A percentile compares a stretch with the other conserved stretches of the same genome.
Conservation (phyloP, 2,329 filamentous ascomycete genomes). For the Hypoxylon sp. region DNA sequence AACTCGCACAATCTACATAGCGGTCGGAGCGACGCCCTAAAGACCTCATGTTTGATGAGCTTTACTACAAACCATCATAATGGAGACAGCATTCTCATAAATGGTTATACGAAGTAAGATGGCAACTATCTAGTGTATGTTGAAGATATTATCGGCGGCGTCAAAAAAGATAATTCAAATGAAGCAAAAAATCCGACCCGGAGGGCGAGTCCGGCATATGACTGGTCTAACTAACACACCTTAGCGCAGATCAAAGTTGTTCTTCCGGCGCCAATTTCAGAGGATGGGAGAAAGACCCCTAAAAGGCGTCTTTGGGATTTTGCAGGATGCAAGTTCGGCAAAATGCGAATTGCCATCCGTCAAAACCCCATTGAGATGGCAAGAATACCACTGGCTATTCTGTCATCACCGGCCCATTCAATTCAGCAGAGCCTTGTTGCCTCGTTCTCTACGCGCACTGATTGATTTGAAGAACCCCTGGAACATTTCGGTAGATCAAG, state of each 20-base stretch:
- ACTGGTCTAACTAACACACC: constrained; percentile 30
- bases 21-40: constrained; percentile 38
- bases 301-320: constrained; percentile 33
- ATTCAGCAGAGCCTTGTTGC: constrained; percentile 14
- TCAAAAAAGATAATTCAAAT: constrained; percentile 25
- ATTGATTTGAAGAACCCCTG: constrained; percentile 6
- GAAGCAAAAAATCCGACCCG: constrained; percentile 28
- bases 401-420: constrained; percentile 18
- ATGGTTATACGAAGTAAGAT: background rate
- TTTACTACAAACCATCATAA: constrained; percentile 22
- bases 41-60: constrained; percentile 21
- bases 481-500: constrained; percentile 3
- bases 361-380: constrained; percentile 34
- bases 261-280: constrained; percentile 35
- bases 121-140: constrained; percentile 10
- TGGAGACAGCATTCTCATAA: constrained; percentile 3
- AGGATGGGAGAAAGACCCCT: constrained; percentile 35
- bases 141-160: constrained; percentile 13
- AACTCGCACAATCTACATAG: constrained; percentile 35
- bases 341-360: constrained; percentile 36
- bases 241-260: constrained; percentile 40
- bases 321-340: constrained; percentile 38
- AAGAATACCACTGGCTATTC: constrained; percentile 31
- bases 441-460: background rate
- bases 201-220: constrained; percentile 25